These are phyloP conservation scores for Spergularia azorica DNA, from an alignment of 179 eudicot genomes.

Conservation along the genomic window DNA sequence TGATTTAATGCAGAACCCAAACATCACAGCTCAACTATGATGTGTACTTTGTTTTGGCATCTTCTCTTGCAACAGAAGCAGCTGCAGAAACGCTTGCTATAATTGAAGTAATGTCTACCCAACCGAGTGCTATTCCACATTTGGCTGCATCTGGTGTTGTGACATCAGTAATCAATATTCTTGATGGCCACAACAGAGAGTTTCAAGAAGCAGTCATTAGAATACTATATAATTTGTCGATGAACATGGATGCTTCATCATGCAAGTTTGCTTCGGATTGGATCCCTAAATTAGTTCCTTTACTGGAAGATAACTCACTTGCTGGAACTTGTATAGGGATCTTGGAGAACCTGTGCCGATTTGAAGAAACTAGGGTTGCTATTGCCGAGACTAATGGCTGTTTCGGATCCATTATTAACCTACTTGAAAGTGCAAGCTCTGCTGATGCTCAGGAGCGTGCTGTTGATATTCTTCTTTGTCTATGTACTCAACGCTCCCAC, in stretches of 20 bases:
- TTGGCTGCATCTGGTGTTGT: conserved; percentile 50
- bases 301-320: conserved; percentile 43
- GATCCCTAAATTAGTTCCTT: conserved; percentile 56
- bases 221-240: conserved; percentile 59
- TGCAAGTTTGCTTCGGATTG: conserved; percentile 39
- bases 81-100: conserved; percentile 55
- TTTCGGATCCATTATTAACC: conserved; percentile 51
- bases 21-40: conserved; percentile 41
- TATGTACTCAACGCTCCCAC: conserved; percentile 51
- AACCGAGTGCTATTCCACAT: conserved; percentile 29
- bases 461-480: conserved; percentile 51
- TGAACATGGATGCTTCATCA: conserved; percentile 30
- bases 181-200: conserved; percentile 44
- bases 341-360: conserved; percentile 49
- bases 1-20: conserved; percentile 40
- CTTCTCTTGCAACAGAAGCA: conserved; percentile 51
- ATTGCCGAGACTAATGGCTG: conserved; percentile 69
- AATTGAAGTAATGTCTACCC: conserved; percentile 46
- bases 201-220: conserved; percentile 47
- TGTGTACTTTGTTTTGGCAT: conserved; percentile 50
- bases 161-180: conserved; percentile 40
- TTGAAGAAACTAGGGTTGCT: conserved; percentile 36
- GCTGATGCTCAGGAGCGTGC: conserved; percentile 67
- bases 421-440: conserved; percentile 52
- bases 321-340: conserved; percentile 50